A percentile compares a stretch with the other conserved stretches of the same genome.
These are phyloP conservation scores for Vaccinium corymbosum DNA, from an alignment of 148 eudicot species.

Conservation along the genomic window DNA sequence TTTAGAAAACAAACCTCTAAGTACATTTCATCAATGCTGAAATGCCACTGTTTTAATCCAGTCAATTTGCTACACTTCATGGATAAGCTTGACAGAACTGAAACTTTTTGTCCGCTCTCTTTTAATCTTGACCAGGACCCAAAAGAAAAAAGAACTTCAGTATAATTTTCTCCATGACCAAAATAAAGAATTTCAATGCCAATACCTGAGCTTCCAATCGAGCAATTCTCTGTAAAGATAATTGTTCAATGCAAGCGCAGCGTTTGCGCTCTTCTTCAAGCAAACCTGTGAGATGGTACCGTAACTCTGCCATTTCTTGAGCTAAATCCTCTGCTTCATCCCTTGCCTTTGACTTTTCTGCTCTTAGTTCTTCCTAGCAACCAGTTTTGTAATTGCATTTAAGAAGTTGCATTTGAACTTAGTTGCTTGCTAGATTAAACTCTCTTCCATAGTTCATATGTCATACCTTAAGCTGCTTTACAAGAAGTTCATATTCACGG, in stretches of 20 bases:
- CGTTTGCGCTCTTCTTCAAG: slow-evolving; percentile 83
- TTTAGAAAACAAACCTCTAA: slow-evolving; percentile 5
- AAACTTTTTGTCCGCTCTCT: slow-evolving; percentile 26
- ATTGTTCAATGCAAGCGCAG: slow-evolving; percentile 65
- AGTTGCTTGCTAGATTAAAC: neutral
- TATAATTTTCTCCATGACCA: neutral
- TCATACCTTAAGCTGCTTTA: slow-evolving; percentile 51
- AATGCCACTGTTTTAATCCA: neutral
- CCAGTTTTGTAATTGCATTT: neutral
- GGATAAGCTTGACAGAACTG: slow-evolving; percentile 8
- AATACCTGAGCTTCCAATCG: slow-evolving; percentile 69
- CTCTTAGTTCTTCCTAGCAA: slow-evolving; percentile 55
- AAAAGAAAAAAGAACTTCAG: slow-evolving; percentile 4
- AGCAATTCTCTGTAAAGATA: slow-evolving; percentile 69
- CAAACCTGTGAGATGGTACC: slow-evolving; percentile 63
- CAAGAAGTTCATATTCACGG: slow-evolving; percentile 46
- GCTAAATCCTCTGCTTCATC: slow-evolving; percentile 84
- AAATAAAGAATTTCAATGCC: neutral
- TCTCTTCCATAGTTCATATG: neutral
- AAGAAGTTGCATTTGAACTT: neutral
- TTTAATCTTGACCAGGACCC: slow-evolving; percentile 27
- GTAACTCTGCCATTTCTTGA: slow-evolving; percentile 91
- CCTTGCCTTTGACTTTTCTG: slow-evolving; percentile 59
- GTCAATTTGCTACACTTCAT: slow-evolving; percentile 7
- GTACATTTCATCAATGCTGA: neutral